Conservation (phyloP, 352 stramenopile species). For the Globisporangium okanoganense region DNA sequence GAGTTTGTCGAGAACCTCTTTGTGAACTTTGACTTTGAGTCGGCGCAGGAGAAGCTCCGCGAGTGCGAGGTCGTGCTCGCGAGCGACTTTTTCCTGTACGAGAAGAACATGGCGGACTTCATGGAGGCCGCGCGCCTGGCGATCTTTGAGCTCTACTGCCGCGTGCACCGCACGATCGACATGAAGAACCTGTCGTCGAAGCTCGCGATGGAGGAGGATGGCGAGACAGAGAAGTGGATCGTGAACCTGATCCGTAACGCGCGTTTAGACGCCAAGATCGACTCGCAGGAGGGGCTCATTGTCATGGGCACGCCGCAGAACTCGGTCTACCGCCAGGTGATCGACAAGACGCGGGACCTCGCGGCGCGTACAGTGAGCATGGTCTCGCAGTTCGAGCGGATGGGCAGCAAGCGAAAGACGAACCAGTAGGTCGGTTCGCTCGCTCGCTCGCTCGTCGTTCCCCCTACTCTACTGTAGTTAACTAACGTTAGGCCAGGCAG, state of each 20-base stretch:
- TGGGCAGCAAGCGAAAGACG: constrained; percentile 79
- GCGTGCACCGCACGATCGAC: constrained; percentile 99
- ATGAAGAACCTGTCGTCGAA: constrained; percentile 95
- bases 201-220: constrained; percentile 94
- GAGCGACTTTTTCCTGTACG: constrained; percentile 97
- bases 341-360: constrained; percentile 96
- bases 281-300: constrained; percentile 95
- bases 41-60: constrained; percentile 90
- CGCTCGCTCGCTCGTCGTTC: background rate
- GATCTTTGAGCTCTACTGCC: constrained; percentile 99
- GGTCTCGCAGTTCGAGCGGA: constrained; percentile 82
- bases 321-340: constrained; percentile 96
- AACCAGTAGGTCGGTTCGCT: constrained; percentile 38
- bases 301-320: constrained; percentile 94
- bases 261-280: constrained; percentile 97
- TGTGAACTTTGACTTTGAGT: constrained; percentile 99
- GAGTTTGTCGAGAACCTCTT: constrained; percentile 98
- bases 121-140: constrained; percentile 97
- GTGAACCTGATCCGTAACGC: constrained; percentile 98
- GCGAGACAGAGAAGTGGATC: constrained; percentile 98
- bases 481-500: constrained; percentile 15
- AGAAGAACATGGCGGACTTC: constrained; percentile 96
- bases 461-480: constrained; percentile 6
- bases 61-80: constrained; percentile 94
- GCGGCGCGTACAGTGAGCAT: constrained; percentile 90